Base-by-base conservation (phyloP, 2,329 filamentous ascomycete species). In the Fusarium sp. region DNA sequence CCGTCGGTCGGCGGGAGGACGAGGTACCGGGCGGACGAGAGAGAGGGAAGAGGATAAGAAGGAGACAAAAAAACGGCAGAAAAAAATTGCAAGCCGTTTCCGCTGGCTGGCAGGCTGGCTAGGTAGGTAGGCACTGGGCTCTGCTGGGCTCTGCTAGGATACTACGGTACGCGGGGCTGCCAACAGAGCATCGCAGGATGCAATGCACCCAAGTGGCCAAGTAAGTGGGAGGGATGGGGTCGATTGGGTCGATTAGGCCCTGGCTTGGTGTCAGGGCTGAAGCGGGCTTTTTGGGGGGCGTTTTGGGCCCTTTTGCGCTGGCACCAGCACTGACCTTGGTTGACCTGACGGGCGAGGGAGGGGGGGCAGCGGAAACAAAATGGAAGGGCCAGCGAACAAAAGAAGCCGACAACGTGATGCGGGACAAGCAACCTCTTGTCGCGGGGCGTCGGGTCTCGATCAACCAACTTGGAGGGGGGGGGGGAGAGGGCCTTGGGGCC, bases 181-280 rank as follows among this genome's bases (percentile, higher is more conserved):
- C 75, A 77, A 63, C 75, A 76, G 75, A 75, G 75, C 75, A 76
- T 76, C 71, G 71, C 73, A 77, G 74, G 65, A 77, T 76, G 75
- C 75, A 76, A 76, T 76, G 75, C 75, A 69, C 73, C 73, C 72
- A 77, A 73, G 71, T 73, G 71, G 71, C 48, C 56, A 69, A 73
- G 65, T 63, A 51, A 68, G 65, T 65, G 71, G 66, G 66, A 65
- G 65, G 53, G 44, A 34, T 18, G 60, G 56, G 56, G 62, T 70
- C 56, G 63, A 68, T 65, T 66, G 62, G 47, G 63, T 70, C 68
- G 65, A 65, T 65, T 62, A 62, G 72, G 65, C 60, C 60, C 44
- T 68, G 52, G 59, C 44, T 66, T 65, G 59, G 66, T 50, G 59
- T 62, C 61, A 61, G 62, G 63, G 56, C 61, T 64, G 61, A 62